Conservation (phyloP, 495 filamentous ascomycete genomes). For the Lasiosphaeria ovina region DNA sequence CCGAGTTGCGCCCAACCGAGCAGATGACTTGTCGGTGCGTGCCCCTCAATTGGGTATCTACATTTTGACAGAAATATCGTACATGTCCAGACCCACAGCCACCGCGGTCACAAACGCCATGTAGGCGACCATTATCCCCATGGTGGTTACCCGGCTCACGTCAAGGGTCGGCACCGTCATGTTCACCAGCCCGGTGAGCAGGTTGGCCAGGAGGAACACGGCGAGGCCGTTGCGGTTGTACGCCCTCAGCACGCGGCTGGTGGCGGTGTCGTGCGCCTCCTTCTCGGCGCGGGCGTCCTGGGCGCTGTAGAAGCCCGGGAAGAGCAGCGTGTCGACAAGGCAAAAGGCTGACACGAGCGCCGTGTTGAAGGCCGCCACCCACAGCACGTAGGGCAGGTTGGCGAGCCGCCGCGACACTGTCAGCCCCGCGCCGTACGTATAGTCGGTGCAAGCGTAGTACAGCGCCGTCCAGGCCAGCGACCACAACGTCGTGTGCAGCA, state of each 20-base stretch:
- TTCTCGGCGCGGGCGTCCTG: slow-evolving; percentile 49
- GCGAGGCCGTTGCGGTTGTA: slow-evolving; percentile 88
- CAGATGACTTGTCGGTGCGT: neutral
- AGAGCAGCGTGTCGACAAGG: slow-evolving; percentile 70
- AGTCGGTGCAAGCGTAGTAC: slow-evolving; percentile 65
- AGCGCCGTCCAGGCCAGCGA: slow-evolving; percentile 63
- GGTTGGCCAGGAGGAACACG: slow-evolving; percentile 84
- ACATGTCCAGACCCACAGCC: slow-evolving; percentile 69
- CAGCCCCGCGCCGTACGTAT: slow-evolving; percentile 65
- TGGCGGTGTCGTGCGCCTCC: slow-evolving; percentile 61
- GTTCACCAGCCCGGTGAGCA: slow-evolving; percentile 87
- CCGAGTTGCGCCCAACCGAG: neutral
- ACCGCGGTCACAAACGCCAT: slow-evolving; percentile 60
- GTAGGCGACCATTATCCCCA: slow-evolving; percentile 75
- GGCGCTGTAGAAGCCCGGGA: slow-evolving; percentile 65
- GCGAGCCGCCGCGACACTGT: slow-evolving; percentile 83
- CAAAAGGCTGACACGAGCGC: slow-evolving; percentile 75
- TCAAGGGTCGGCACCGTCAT: slow-evolving; percentile 78
- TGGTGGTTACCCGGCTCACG: slow-evolving; percentile 56
- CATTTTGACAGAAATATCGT: slow-evolving; percentile 72
- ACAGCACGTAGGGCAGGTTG: slow-evolving; percentile 90
- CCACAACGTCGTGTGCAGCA: slow-evolving; percentile 60
- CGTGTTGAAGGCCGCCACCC: slow-evolving; percentile 86
- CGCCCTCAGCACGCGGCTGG: slow-evolving; percentile 72
- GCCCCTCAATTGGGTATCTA: slow-evolving; percentile 33